phyloP scores from a whole-genome alignment of 352 stramenopile species.

The Paralagenidium karlingii region DNA sequence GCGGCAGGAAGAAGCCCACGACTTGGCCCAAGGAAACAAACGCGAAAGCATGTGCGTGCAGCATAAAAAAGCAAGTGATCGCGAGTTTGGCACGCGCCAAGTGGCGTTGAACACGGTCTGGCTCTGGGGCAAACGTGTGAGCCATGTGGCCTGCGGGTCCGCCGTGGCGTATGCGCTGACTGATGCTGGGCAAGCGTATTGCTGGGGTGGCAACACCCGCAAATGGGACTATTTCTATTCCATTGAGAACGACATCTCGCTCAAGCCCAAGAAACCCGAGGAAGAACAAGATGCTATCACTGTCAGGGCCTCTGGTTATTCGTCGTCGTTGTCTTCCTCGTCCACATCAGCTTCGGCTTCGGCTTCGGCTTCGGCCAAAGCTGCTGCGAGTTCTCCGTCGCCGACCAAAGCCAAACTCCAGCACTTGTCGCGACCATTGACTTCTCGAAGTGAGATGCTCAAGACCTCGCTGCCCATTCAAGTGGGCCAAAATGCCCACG shows the following conservation, averaged over 20 bases:
- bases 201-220: slow-evolving; percentile 59
- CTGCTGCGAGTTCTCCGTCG: too few relatives aligned
- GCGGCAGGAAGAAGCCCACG: background rate
- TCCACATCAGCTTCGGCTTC: too few relatives aligned
- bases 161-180: slow-evolving; percentile 51
- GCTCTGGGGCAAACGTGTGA: slow-evolving; percentile 58
- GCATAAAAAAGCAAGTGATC: slow-evolving; percentile 12
- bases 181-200: slow-evolving; percentile 56
- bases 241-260: too few relatives aligned
- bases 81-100: slow-evolving; percentile 34
- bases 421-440: slow-evolving; percentile 25
- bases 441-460: slow-evolving; percentile 46
- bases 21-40: slow-evolving; percentile 16
- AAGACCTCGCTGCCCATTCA: slow-evolving; percentile 38
- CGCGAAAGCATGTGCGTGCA: slow-evolving; percentile 7
- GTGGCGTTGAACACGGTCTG: slow-evolving; percentile 54
- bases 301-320: too few relatives aligned
- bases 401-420: too few relatives aligned
- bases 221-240: slow-evolving; percentile 67
- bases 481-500: slow-evolving; percentile 13
- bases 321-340: too few relatives aligned
- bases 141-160: slow-evolving; percentile 28
- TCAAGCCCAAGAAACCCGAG: too few relatives aligned
- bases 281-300: too few relatives aligned
- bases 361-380: too few relatives aligned